Base-by-base conservation (phyloP, 495 filamentous ascomycete species). In the Chaetomidium leptoderma region DNA sequence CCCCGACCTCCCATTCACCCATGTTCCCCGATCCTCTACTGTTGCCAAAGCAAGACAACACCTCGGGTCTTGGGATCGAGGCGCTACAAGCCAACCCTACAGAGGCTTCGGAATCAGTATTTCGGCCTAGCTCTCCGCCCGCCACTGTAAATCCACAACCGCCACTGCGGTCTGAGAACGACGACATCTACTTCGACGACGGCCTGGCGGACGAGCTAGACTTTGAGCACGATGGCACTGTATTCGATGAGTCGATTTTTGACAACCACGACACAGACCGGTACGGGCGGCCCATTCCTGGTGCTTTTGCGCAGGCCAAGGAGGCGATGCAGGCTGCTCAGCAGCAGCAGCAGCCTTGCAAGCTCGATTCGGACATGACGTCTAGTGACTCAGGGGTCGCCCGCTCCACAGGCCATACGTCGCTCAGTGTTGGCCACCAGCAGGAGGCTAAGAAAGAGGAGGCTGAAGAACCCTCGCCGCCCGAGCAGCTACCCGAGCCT, bases 101-200 rank as follows among this genome's bases (percentile, higher is more conserved):
- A 5, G 44, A 35, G 17, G 8, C 57, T 7, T 7, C 50, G 43
- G 56, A 42, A 29, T 16, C 27, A 23, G 19, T 26, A 11, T 24
- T 36, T 33, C 46, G 43, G 42, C 16, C 63, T n/a, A 46, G 51
- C 37, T 45, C 58, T 40, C 48, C 42, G 36, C 55, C 58, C 24
- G 51, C 55, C 27, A 4, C 53, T 4, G 11, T 0, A 0, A 7
- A 55, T 72, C 33, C 60, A 72, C 17, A 55, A 17, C 27, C 32
- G 11, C 37, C 30, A 16, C 14, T 11, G 37, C 55, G 10, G 23
- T 10, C 26, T 5, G 24, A 83, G 29, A 81, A 85, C 30, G 89
- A 92, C 62, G 89, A 92, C 56, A 70, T 93, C 40, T 93, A 93
- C 64, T 93, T 88, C 59, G 86, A 92, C 55, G 87, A 91, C 61